Percentiles rank a stretch among this genome's conserved stretches.
Evolutionary conservation across 2,329 filamentous ascomycete genomes (phyloP).

Genomic region (Exophiala mesophila): DNA sequence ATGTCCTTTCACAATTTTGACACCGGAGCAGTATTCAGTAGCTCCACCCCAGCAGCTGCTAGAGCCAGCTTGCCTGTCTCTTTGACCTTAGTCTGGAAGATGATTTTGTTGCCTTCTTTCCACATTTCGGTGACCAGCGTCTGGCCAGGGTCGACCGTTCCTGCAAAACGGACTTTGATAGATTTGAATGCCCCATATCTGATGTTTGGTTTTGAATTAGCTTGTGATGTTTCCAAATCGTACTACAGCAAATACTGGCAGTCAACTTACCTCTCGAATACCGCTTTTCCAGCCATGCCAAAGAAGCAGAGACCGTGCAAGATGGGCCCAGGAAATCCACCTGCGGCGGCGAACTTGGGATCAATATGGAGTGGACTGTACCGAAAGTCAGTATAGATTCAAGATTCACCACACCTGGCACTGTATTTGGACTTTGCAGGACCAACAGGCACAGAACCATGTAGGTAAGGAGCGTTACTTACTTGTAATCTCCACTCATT

Average conservation of each 20-base stretch:
- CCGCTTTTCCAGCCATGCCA: constrained; percentile 82
- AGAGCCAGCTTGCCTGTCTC: constrained; percentile 90
- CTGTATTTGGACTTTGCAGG: too few species aligned
- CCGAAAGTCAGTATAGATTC: too few species aligned
- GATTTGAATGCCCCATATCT: constrained; percentile 82
- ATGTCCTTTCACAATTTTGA: constrained; percentile 11
- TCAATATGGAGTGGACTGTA: constrained; percentile 85
- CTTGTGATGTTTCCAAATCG: too few species aligned
- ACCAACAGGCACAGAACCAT: too few species aligned
- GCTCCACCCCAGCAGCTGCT: constrained; percentile 71
- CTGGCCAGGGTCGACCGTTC: constrained; percentile 67
- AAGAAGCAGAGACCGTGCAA: constrained; percentile 93
- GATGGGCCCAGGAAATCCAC: constrained; percentile 90
- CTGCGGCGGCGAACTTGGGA: constrained; percentile 85
- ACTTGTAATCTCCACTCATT: constrained; percentile 84
- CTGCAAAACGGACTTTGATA: constrained; percentile 87
- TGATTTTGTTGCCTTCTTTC: constrained; percentile 72
- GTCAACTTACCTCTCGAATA: constrained; percentile 61
- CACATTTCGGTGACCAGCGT: constrained; percentile 93
- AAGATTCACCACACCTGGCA: too few species aligned
- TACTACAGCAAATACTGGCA: too few species aligned
- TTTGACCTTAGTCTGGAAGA: constrained; percentile 84
- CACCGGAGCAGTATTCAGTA: constrained; percentile 33
- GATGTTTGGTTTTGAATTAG: too few species aligned
- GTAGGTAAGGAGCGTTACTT: too few species aligned